Percentiles rank a stretch among this genome's conserved stretches.
phyloP scores from a whole-genome alignment of 257 asterid genomes.

The Perilla frutescens region DNA sequence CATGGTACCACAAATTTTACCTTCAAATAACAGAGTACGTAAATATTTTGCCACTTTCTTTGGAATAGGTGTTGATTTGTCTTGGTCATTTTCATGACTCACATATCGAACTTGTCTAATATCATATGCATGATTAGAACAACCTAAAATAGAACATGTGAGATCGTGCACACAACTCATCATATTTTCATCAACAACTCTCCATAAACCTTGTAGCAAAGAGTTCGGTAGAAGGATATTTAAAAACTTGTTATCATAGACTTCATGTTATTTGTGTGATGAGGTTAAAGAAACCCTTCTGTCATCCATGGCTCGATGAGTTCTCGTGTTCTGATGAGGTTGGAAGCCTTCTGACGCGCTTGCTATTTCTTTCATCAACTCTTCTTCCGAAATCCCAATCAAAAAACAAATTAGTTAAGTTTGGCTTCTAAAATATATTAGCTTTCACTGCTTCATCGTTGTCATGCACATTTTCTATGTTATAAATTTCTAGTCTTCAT shows the following conservation, averaged over 20 bases:
- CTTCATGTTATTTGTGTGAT: background rate
- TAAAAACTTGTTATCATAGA: background rate
- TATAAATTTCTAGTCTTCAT: background rate
- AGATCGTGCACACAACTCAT: conserved; percentile 27
- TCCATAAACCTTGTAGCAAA: conserved; percentile 22
- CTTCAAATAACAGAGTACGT: conserved; percentile 25
- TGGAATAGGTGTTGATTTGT: background rate
- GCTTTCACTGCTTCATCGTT: conserved; percentile 2
- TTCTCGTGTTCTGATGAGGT: background rate
- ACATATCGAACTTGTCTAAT: background rate
- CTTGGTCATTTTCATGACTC: no score
- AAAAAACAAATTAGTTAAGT: background rate
- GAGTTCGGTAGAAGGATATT: conserved; percentile 25
- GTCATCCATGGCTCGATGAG: conserved; percentile 1
- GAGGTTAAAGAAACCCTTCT: conserved; percentile 6
- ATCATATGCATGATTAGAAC: background rate
- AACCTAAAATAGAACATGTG: conserved; percentile 22
- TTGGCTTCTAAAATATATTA: background rate
- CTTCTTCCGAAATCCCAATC: background rate
- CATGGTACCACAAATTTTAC: background rate
- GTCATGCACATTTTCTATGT: background rate
- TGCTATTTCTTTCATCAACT: background rate
- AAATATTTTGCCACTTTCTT: conserved; percentile 4
- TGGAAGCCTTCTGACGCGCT: conserved; percentile 15
- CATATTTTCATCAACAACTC: background rate